Percentiles rank a stretch among this genome's conserved stretches.
Evolutionary conservation across 345 rosid genomes (phyloP).

Genomic region (Raphanus sativus): DNA sequence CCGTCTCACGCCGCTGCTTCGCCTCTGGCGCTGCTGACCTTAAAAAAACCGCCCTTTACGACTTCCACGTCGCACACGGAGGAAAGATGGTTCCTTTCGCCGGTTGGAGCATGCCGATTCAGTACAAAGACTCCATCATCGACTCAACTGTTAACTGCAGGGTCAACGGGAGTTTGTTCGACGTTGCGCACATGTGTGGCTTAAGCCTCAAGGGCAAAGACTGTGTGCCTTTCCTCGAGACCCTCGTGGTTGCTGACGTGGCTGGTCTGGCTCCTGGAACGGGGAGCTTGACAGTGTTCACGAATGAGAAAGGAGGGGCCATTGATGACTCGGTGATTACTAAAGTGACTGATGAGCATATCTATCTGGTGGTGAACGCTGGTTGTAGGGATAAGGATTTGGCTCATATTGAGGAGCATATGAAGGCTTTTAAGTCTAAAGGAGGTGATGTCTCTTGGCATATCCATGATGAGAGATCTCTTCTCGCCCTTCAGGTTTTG

Average conservation of each 20-base stretch:
- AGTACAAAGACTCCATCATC: constrained; percentile 95
- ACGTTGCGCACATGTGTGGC: constrained; percentile 98
- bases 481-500: constrained; percentile 90
- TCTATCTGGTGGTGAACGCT: constrained; percentile 96
- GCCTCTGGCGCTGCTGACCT: constrained; percentile 70
- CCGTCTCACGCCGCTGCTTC: constrained; percentile 59
- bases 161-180: constrained; percentile 82
- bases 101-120: constrained; percentile 99
- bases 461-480: constrained; percentile 97
- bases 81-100: constrained; percentile 99
- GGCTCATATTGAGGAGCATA: constrained; percentile 93
- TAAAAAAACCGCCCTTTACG: constrained; percentile 86
- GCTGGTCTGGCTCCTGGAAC: constrained; percentile 83
- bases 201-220: constrained; percentile 95
- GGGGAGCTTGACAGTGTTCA: constrained; percentile 87
- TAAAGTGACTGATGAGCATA: constrained; percentile 73
- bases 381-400: constrained; percentile 99
- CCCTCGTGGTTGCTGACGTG: constrained; percentile 92
- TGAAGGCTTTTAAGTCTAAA: constrained; percentile 88
- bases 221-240: constrained; percentile 80
- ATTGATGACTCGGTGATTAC: constrained; percentile 96
- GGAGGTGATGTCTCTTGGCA: constrained; percentile 98
- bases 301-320: constrained; percentile 93
- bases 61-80: constrained; percentile 77
- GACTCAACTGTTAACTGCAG: constrained; percentile 96